These are phyloP conservation scores for Trichoderma aggressivum DNA, from an alignment of 2,329 filamentous ascomycete genomes.

Conservation along the genomic window DNA sequence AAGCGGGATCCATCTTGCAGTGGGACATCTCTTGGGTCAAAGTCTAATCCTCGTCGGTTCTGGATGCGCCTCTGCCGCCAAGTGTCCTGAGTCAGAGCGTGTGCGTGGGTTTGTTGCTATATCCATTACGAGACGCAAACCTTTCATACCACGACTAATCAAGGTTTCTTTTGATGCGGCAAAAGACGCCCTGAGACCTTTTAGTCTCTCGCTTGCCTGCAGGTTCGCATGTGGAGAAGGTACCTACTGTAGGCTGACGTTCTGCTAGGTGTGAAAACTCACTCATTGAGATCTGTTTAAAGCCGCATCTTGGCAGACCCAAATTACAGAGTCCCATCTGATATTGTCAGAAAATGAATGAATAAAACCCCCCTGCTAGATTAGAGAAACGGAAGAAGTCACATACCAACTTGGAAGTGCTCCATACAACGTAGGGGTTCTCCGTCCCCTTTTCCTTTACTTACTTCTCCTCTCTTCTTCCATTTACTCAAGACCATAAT, in stretches of 20 bases:
- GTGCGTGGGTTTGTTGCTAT: neutral
- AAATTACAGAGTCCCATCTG: neutral
- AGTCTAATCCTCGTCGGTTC: neutral
- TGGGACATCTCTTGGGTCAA: neutral
- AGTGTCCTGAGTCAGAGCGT: slow-evolving; percentile 5
- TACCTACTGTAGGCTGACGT: neutral
- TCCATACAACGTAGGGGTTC: too few relatives aligned
- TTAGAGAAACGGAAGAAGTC: neutral
- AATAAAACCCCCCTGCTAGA: neutral
- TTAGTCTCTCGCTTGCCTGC: slow-evolving; percentile 3
- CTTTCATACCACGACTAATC: neutral
- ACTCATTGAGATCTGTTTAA: neutral
- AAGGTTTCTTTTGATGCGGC: neutral
- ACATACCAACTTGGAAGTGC: neutral
- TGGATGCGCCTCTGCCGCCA: slow-evolving; percentile 14
- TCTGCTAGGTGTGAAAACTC: neutral
- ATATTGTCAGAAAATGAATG: neutral
- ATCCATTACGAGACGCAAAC: slow-evolving; percentile 12
- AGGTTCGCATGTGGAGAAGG: neutral
- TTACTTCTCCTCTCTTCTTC: neutral
- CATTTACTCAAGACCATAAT: neutral
- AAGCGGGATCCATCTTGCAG: neutral
- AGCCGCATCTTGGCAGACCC: neutral
- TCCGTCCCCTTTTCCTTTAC: neutral
- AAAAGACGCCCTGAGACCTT: neutral